These are phyloP conservation scores for Cronartium quercuum DNA, from an alignment of 1,284 basidiomycete species.

Conservation along the genomic window DNA sequence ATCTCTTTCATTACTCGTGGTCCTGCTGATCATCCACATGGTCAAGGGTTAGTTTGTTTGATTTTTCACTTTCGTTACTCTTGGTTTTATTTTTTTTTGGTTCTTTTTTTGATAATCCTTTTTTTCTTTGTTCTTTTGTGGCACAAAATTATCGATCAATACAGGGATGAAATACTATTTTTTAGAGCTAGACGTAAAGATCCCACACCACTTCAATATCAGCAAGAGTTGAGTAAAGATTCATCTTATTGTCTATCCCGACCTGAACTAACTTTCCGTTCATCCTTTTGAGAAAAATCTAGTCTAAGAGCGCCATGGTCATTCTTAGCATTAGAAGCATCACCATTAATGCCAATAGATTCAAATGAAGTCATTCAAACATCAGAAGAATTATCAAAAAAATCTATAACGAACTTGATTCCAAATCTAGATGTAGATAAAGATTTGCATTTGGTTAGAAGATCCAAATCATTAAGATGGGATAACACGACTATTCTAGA, in stretches of 20 bases:
- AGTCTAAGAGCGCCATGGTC: background rate
- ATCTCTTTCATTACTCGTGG: constrained; percentile 32
- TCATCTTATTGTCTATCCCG: no score
- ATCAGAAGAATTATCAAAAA: constrained; percentile 10
- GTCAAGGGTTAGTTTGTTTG: constrained; percentile 20
- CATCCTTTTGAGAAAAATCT: no score
- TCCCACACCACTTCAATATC: background rate
- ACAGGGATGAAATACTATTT: constrained; percentile 7
- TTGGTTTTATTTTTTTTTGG: background rate
- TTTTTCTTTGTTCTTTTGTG: background rate
- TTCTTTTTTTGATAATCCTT: background rate
- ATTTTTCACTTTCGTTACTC: background rate
- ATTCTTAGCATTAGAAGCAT: constrained; percentile 21
- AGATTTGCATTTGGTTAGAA: constrained; percentile 23
- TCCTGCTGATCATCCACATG: constrained; percentile 18
- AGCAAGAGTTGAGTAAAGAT: background rate
- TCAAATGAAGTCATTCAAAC: constrained; percentile 9
- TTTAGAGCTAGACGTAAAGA: background rate
- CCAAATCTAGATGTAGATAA: constrained; percentile 13
- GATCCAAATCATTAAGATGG: constrained; percentile 23
- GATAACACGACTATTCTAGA: constrained; percentile 23
- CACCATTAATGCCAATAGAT: background rate
- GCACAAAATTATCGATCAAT: background rate
- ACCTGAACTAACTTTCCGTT: no score
- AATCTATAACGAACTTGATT: constrained; percentile 6